phyloP scores from a whole-genome alignment of 768 basidiomycete species.

The Leucocoprinus birnbaumii region DNA sequence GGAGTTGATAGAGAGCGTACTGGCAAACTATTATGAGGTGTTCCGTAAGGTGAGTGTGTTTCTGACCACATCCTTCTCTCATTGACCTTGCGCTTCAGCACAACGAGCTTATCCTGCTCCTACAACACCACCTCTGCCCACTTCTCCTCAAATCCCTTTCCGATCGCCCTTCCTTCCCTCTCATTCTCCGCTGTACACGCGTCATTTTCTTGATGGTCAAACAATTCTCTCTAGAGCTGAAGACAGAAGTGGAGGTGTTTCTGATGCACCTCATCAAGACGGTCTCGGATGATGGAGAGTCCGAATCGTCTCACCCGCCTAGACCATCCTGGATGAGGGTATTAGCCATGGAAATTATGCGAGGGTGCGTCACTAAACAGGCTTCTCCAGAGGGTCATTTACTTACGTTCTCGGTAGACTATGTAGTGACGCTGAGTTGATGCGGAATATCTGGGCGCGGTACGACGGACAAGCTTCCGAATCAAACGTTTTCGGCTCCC shows the following conservation, averaged over 20 bases:
- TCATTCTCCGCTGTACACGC: constrained; percentile 87
- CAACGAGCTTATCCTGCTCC: constrained; percentile 77
- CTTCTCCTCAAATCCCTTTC: constrained; percentile 84
- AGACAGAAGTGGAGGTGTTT: constrained; percentile 85
- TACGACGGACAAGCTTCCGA: constrained; percentile 64
- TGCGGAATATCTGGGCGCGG: constrained; percentile 75
- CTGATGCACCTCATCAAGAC: constrained; percentile 68
- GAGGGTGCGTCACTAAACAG: constrained; percentile 51
- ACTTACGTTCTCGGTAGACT: constrained; percentile 36
- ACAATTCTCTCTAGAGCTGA: constrained; percentile 80
- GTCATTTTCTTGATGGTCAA: constrained; percentile 93
- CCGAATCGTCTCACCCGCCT: constrained; percentile 28
- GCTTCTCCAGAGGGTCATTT: background rate
- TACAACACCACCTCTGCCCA: constrained; percentile 88
- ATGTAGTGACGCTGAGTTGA: constrained; percentile 77
- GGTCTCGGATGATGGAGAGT: constrained; percentile 47
- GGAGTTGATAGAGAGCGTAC: constrained; percentile 95
- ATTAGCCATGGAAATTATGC: constrained; percentile 87
- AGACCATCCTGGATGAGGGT: constrained; percentile 87
- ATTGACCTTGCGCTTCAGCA: constrained; percentile 46
- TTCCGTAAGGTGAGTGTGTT: constrained; percentile 67
- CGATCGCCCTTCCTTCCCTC: constrained; percentile 79
- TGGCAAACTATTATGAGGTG: constrained; percentile 87
- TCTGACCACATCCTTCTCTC: background rate
- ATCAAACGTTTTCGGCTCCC: constrained; percentile 70